phyloP scores from a whole-genome alignment of 768 basidiomycete genomes.

The Mycena albidolilacea region DNA sequence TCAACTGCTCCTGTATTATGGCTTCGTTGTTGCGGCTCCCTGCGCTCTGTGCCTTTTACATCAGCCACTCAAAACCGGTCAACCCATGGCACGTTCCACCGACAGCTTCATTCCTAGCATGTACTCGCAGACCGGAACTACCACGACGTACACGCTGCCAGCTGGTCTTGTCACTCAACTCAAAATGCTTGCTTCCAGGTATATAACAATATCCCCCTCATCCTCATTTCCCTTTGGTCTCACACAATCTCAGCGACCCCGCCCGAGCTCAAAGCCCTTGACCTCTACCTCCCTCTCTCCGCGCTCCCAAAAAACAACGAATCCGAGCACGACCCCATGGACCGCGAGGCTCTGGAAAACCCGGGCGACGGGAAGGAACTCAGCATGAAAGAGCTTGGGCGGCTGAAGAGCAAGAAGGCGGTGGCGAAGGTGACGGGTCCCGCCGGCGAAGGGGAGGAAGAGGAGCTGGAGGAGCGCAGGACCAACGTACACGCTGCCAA shows the following conservation, averaged over 20 bases:
- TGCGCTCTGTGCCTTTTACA: too few species aligned
- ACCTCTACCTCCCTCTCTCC: constrained; percentile 71
- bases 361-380: constrained; percentile 40
- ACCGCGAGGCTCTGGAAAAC: constrained; percentile 46
- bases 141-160: too few species aligned
- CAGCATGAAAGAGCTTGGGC: constrained; percentile 63
- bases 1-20: too few species aligned
- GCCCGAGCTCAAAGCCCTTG: constrained; percentile 66
- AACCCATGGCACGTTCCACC: too few species aligned
- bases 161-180: constrained; percentile 63
- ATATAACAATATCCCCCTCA: constrained; percentile 28
- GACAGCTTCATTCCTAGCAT: too few species aligned
- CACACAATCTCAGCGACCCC: constrained; percentile 55
- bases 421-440: constrained; percentile 50
- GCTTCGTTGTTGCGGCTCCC: too few species aligned
- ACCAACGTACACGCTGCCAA: constrained; percentile 46
- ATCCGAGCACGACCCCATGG: constrained; percentile 59
- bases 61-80: too few species aligned
- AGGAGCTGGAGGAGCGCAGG: constrained; percentile 48
- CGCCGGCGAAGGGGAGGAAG: constrained; percentile 39
- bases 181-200: constrained; percentile 64
- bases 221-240: constrained; percentile 2
- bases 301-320: constrained; percentile 74
- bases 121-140: too few species aligned
- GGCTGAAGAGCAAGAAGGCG: constrained; percentile 67